Conservation (phyloP, 176 grass and related monocot species). For the Lolium multiflorum region DNA sequence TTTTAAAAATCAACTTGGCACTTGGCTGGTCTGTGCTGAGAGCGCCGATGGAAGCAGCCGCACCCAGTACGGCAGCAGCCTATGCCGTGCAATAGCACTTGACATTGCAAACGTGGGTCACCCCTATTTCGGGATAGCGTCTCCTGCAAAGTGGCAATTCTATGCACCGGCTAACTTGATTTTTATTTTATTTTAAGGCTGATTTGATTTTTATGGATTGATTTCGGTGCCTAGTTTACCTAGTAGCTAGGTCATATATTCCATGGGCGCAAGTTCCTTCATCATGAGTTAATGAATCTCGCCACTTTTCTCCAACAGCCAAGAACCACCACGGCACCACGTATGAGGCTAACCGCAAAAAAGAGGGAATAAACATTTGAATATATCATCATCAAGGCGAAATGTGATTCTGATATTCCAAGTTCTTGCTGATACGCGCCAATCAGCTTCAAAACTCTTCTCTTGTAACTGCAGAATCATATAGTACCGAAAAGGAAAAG, state of each 20-base stretch:
- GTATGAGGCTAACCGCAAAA: neutral
- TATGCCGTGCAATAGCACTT: too few species aligned
- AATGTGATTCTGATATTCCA: neutral
- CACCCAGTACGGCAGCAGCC: too few species aligned
- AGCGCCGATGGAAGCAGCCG: too few species aligned
- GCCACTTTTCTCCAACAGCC: neutral
- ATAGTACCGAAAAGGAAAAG: neutral
- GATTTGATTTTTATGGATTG: too few species aligned
- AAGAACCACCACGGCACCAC: neutral
- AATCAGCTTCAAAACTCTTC: neutral
- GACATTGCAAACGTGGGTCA: too few species aligned
- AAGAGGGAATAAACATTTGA: neutral
- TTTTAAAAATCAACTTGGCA: too few species aligned
- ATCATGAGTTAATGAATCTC: conserved; percentile 22
- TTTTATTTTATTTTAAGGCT: neutral
- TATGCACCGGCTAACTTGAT: too few species aligned
- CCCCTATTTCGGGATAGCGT: too few species aligned
- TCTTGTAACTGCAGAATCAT: conserved; percentile 10
- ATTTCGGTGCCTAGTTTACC: neutral
- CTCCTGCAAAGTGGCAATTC: too few species aligned
- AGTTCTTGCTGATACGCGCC: neutral
- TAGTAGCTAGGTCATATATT: conserved; percentile 29
- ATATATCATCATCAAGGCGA: neutral
- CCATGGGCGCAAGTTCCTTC: neutral
- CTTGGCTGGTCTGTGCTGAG: too few species aligned